Conservation (phyloP, 352 stramenopile species). For the Phytophthora tentaculata region DNA sequence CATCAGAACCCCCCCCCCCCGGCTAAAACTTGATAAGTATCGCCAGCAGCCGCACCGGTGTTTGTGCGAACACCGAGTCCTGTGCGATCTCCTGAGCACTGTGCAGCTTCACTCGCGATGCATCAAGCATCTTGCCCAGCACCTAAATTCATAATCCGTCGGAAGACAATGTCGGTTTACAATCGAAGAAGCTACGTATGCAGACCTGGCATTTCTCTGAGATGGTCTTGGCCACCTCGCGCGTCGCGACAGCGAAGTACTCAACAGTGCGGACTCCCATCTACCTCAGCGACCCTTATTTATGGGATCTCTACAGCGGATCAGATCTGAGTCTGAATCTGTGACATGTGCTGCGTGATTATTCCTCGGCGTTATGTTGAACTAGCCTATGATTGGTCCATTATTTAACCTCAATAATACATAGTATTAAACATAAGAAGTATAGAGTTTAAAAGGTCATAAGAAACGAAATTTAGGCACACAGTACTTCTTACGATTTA, state of each 20-base stretch:
- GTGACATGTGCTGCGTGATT: conserved; percentile 23
- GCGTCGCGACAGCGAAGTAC: conserved; percentile 60
- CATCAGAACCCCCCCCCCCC: not conserved
- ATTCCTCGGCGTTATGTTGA: conserved; percentile 18
- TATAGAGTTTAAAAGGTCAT: not conserved
- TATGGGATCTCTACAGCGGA: not conserved
- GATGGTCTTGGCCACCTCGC: conserved; percentile 71
- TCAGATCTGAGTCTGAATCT: conserved; percentile 37
- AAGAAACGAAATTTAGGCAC: not conserved
- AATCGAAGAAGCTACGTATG: not conserved
- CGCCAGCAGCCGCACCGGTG: conserved; percentile 35
- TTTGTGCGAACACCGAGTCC: conserved; percentile 65
- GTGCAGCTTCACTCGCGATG: conserved; percentile 64
- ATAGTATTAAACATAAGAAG: not conserved
- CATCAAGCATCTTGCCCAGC: conserved; percentile 68
- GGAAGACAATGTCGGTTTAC: not conserved
- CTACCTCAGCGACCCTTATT: not conserved
- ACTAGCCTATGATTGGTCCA: conserved; percentile 25
- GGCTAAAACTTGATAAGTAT: not conserved
- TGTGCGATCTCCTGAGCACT: conserved; percentile 53
- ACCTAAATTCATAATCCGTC: conserved; percentile 38
- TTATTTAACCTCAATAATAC: not conserved
- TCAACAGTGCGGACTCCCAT: conserved; percentile 17
- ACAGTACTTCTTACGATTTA: not conserved
- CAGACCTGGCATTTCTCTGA: conserved; percentile 73